A percentile compares a stretch with the other conserved stretches of the same genome.
Conservation (phyloP, 805 yeast species). For the Candida koratica region DNA sequence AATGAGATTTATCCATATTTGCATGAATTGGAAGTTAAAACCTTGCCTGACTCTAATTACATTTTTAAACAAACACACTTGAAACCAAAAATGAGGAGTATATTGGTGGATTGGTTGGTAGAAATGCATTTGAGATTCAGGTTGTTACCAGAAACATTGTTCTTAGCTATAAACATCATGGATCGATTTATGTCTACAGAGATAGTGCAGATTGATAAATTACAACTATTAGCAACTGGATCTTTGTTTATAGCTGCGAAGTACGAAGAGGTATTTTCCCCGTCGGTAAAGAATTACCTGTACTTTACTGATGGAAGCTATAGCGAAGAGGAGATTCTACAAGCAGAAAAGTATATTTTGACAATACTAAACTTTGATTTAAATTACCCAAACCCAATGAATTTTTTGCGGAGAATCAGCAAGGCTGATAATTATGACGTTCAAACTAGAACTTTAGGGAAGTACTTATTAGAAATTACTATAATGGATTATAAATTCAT, state of each 20-base stretch:
- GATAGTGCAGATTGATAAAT: conserved; percentile 67
- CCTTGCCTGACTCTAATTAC: conserved; percentile 71
- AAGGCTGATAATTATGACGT: conserved; percentile 89
- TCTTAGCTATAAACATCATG: conserved; percentile 77
- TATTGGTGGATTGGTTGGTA: conserved; percentile 89
- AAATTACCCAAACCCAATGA: conserved; percentile 86
- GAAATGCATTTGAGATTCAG: conserved; percentile 84
- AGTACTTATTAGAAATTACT: conserved; percentile 75
- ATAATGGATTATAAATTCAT: conserved; percentile 73
- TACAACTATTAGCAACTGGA: conserved; percentile 84
- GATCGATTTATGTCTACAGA: conserved; percentile 80
- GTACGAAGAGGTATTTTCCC: conserved; percentile 87
- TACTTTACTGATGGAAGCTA: conserved; percentile 85
- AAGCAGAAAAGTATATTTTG: conserved; percentile 77
- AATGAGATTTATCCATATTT: conserved; percentile 80
- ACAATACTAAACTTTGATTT: conserved; percentile 69
- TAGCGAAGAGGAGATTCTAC: conserved; percentile 73
- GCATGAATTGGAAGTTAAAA: conserved; percentile 64
- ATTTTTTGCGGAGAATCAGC: conserved; percentile 80
- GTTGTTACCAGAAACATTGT: conserved; percentile 80
- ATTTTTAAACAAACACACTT: conserved; percentile 59
- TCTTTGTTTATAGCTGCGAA: conserved; percentile 86
- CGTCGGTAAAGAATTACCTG: conserved; percentile 80
- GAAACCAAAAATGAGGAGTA: conserved; percentile 79
- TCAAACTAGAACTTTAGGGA: conserved; percentile 78